Percentiles rank a stretch among this genome's conserved stretches.
Evolutionary conservation across 2,329 filamentous ascomycete species (phyloP).

Genomic region (Aspergillus costaricaensis): DNA sequence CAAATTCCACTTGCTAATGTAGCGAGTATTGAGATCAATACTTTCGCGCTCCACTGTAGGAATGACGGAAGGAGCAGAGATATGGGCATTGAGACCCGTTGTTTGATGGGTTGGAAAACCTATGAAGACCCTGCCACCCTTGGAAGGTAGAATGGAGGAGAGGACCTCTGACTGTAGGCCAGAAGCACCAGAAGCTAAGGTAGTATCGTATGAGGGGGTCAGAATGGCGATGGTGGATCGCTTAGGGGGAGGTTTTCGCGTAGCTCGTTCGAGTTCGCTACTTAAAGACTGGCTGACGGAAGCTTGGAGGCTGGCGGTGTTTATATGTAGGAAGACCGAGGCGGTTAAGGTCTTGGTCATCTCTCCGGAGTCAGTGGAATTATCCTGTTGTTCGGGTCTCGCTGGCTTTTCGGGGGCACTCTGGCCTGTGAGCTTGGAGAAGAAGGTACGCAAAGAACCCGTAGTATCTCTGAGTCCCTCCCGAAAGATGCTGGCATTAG

Average conservation of each 20-base stretch:
- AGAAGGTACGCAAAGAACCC: conserved; percentile 74
- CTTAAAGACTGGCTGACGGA: conserved; percentile 72
- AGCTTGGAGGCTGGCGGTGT: conserved; percentile 78
- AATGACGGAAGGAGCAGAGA: conserved; percentile 94
- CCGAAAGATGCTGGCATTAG: conserved; percentile 49
- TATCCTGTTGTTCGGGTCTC: conserved; percentile 56
- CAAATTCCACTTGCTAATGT: conserved; percentile 92
- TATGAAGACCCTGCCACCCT: conserved; percentile 91
- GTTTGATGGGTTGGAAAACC: conserved; percentile 98
- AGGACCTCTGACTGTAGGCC: conserved; percentile 68
- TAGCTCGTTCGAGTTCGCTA: conserved; percentile 87
- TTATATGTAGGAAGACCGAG: conserved; percentile 85
- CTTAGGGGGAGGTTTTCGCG: conserved; percentile 94
- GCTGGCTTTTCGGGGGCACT: conserved; percentile 43
- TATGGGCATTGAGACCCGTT: conserved; percentile 88
- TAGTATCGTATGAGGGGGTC: conserved; percentile 87
- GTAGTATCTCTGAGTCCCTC: conserved; percentile 46
- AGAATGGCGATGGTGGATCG: conserved; percentile 81
- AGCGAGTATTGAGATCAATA: conserved; percentile 93
- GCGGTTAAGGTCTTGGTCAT: conserved; percentile 70
- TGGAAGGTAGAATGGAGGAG: conserved; percentile 82
- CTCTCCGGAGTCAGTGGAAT: conserved; percentile 68
- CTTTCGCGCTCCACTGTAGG: conserved; percentile 96
- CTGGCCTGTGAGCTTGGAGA: conserved; percentile 71
- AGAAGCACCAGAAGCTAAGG: conserved; percentile 64